Evolutionary conservation across 495 filamentous ascomycete genomes (phyloP).

Genomic region (Penicillium lividum): DNA sequence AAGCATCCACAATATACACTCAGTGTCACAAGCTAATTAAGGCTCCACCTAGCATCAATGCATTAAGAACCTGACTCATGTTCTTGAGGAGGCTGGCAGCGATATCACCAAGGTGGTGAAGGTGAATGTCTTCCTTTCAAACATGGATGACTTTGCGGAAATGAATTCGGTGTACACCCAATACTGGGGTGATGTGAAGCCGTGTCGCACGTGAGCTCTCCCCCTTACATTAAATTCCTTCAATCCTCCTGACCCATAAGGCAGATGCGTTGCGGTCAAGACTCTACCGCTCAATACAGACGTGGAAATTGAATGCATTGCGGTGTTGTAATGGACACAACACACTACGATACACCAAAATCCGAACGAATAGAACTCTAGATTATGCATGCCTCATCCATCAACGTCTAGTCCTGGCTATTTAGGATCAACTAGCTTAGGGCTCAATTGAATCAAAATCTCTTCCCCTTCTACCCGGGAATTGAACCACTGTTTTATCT

Average conservation of each 20-base stretch:
- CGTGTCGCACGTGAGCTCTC: constrained; percentile 49
- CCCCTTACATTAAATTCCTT: neutral
- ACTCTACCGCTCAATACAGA: constrained; percentile 64
- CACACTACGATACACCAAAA: too few relatives aligned
- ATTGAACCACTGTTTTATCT: constrained; percentile 55
- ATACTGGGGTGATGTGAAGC: constrained; percentile 60
- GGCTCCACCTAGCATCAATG: constrained; percentile 37
- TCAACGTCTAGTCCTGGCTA: neutral
- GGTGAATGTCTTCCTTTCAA: constrained; percentile 67
- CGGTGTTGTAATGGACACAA: constrained; percentile 17
- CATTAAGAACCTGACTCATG: constrained; percentile 63
- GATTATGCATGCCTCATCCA: too few relatives aligned
- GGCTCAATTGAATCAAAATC: constrained; percentile 25
- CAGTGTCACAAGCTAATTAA: neutral
- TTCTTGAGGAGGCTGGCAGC: constrained; percentile 65
- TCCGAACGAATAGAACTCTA: too few relatives aligned
- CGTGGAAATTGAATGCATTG: constrained; percentile 73
- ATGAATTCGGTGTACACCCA: constrained; percentile 43
- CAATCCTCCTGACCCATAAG: too few relatives aligned
- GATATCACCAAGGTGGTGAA: constrained; percentile 66
- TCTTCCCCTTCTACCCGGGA: constrained; percentile 32
- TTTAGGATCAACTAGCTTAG: neutral
- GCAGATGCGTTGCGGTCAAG: constrained; percentile 64
- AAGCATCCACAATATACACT: neutral
- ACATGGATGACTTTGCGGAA: constrained; percentile 68